Evolutionary conservation across 2,329 filamentous ascomycete genomes (phyloP).

Genomic region (Cyphellophora europaea): DNA sequence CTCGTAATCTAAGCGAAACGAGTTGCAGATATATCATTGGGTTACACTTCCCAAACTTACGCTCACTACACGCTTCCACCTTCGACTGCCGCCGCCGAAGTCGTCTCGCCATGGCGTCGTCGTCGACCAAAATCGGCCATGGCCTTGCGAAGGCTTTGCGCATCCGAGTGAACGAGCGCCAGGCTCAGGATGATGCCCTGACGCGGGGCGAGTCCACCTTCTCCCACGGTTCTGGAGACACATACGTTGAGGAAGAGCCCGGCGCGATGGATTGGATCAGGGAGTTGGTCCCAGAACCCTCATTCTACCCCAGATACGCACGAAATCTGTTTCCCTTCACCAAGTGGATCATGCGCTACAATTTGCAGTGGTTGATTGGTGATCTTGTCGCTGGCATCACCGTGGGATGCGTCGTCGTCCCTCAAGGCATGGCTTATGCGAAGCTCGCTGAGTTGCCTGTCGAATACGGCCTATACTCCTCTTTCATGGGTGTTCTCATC

Average conservation of each 20-base stretch:
- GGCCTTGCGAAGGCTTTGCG: constrained; percentile 68
- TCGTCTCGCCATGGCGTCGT: constrained; percentile 12
- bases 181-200: constrained; percentile 49
- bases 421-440: constrained; percentile 94
- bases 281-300: constrained; percentile 50
- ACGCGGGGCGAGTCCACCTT: constrained; percentile 72
- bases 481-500: constrained; percentile 87
- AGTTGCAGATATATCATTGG: too few relatives aligned
- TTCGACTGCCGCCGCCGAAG: too few relatives aligned
- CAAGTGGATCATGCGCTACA: constrained; percentile 84
- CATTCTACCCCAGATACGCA: constrained; percentile 51
- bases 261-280: constrained; percentile 63
- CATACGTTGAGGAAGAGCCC: constrained; percentile 76
- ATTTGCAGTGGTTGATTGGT: constrained; percentile 76
- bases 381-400: constrained; percentile 80
- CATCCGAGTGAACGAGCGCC: constrained; percentile 66
- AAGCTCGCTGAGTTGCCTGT: constrained; percentile 68
- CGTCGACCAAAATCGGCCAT: constrained; percentile 55
- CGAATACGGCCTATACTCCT: constrained; percentile 85
- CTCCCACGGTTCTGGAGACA: constrained; percentile 62
- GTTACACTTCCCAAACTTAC: too few relatives aligned
- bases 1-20: too few relatives aligned
- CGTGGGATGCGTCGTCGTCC: constrained; percentile 75
- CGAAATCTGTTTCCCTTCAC: constrained; percentile 75
- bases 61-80: too few relatives aligned